Base-by-base conservation (phyloP, 2,329 filamentous ascomycete species). In the Diaporthe humulicola region DNA sequence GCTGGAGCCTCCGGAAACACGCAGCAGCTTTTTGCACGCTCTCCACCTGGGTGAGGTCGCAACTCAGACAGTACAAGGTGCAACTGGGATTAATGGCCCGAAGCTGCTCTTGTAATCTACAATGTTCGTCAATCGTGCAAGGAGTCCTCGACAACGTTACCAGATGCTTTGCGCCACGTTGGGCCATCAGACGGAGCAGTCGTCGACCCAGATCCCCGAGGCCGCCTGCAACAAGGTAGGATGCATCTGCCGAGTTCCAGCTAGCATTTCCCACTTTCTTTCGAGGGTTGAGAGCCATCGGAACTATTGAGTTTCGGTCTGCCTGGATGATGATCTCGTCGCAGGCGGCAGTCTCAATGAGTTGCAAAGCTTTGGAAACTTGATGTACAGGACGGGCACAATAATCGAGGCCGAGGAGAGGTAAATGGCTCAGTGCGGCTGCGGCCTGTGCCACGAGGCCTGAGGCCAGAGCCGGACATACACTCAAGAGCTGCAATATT, bases 131-230 rank as follows among this genome's bases (percentile, higher is more conserved):
- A n/a, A 50, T 8, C 14, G 67, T 48, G 17, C 70, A n/a, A 22
- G 50, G 17, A 1, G 76, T 73, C 5, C 77, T 64, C 19, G 78
- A 78, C 14, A 79, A 48, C 9, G 76, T 77, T 6, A 75, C 66
- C 5, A 79, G 54, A 70, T 76, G 74, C 70, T 70, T 76, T 28
- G 76, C 77, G 4, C 78, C 77, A 12, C 76, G 76, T 1, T 48
- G 61, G 2, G 77, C 78, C 75, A 78, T 75, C 3, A 76, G 71
- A 5, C n/a, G 28, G 25, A 78, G n/a, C 1, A 77, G 60, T 3
- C 77, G 71, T 36, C 42, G 71, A 28, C 78, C 78, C 3, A 79
- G 52, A 73, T 78, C 77, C 0, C 78, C 78, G 1, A 78, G 42
- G 4, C 78, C 77, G 0, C 78, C 78, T 15, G 73, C 71, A 38